Evolutionary conservation across 441 rosid genomes (phyloP).

Genomic region (Populus hybrid): DNA sequence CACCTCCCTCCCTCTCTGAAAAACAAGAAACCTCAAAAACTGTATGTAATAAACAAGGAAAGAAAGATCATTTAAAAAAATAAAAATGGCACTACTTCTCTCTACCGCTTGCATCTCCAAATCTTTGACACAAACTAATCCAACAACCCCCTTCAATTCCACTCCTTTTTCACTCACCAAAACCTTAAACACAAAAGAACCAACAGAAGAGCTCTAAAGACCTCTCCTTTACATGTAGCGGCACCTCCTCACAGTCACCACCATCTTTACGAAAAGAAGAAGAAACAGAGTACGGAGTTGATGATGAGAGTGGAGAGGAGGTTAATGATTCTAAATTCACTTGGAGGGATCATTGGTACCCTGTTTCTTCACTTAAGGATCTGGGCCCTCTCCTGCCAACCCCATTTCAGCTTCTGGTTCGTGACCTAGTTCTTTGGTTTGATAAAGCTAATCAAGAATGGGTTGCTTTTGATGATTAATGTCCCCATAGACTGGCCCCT

Average conservation of each 20-base stretch:
- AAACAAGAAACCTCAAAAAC: neutral
- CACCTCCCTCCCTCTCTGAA: neutral
- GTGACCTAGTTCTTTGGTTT: slow-evolving; percentile 82
- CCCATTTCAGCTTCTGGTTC: slow-evolving; percentile 82
- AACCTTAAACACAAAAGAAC: slow-evolving; percentile 7
- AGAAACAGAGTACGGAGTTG: slow-evolving; percentile 16
- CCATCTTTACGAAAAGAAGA: slow-evolving; percentile 37
- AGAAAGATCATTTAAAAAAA: neutral
- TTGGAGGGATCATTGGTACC: slow-evolving; percentile 95
- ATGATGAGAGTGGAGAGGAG: slow-evolving; percentile 39
- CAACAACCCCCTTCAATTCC: slow-evolving; percentile 7
- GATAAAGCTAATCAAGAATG: slow-evolving; percentile 55
- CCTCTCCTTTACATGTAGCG: slow-evolving; percentile 46
- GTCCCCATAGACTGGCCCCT: slow-evolving; percentile 91
- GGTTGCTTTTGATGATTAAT: slow-evolving; percentile 84
- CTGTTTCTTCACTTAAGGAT: slow-evolving; percentile 76
- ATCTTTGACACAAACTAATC: slow-evolving; percentile 10
- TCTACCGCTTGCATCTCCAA: slow-evolving; percentile 22
- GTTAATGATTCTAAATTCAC: slow-evolving; percentile 51
- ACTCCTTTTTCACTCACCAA: slow-evolving; percentile 11
- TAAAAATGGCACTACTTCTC: slow-evolving; percentile 31
- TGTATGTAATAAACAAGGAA: neutral
- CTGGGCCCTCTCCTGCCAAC: slow-evolving; percentile 66
- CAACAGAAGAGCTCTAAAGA: slow-evolving; percentile 7
- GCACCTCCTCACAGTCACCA: slow-evolving; percentile 41